These are phyloP conservation scores for Chaetomium cochliodes DNA, from an alignment of 495 filamentous ascomycete genomes.

Conservation along the genomic window DNA sequence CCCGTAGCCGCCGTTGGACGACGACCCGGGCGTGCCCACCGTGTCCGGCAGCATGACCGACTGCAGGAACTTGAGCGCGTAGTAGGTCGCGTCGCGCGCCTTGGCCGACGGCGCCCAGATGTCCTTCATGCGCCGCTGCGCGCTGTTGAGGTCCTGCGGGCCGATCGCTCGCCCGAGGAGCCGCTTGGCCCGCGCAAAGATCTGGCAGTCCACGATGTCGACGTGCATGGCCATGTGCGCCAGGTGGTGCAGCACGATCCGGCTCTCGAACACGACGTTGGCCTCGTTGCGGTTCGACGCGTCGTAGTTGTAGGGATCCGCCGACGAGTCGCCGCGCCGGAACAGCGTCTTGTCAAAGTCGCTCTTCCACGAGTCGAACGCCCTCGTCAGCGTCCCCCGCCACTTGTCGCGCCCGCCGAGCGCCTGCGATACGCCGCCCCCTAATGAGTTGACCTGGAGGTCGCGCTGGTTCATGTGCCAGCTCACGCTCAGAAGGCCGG, in stretches of 20 bases:
- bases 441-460: conserved; percentile 86
- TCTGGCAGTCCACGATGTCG: conserved; percentile 95
- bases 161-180: conserved; percentile 85
- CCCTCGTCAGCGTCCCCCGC: conserved; percentile 80
- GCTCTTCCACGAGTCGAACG: conserved; percentile 92
- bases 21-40: conserved; percentile 33
- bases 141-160: conserved; percentile 72
- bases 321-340: conserved; percentile 42
- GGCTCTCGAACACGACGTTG: conserved; percentile 79
- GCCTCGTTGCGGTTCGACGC: conserved; percentile 54
- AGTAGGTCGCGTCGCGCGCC: conserved; percentile 90
- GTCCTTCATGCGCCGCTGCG: conserved; percentile 80
- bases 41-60: conserved; percentile 68
- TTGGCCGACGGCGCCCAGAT: conserved; percentile 90
- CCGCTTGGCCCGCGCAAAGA: conserved; percentile 83
- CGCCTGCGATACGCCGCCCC: conserved; percentile 66
- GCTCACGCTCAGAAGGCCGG: conserved; percentile 85
- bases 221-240: conserved; percentile 99
- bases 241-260: conserved; percentile 85
- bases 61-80: conserved; percentile 82
- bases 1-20: conserved; percentile 35
- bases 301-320: conserved; percentile 49
- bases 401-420: conserved; percentile 91
- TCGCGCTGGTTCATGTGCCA: conserved; percentile 99
- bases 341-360: conserved; percentile 85